A percentile compares a stretch with the other conserved stretches of the same genome.
Conservation (phyloP, 1,139 yeast genomes). For the Yamadazyma mexicana region DNA sequence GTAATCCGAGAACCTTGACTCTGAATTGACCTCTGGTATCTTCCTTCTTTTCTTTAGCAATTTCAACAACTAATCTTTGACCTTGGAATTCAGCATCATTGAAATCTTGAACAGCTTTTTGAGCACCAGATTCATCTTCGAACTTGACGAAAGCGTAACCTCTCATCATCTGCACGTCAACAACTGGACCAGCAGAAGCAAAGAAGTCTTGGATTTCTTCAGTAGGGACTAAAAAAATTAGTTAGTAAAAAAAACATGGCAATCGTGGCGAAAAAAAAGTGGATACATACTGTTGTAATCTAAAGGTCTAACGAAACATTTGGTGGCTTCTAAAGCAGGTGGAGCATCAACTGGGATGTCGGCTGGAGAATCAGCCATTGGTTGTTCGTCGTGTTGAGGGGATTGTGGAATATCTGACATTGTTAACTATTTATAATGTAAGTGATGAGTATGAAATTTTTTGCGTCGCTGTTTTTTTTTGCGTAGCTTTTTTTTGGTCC, state of each 20-base stretch:
- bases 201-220: conserved; percentile 71
- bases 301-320: conserved; percentile 44
- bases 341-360: conserved; percentile 1
- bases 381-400: conserved; percentile 10
- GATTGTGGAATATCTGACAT: conserved; percentile 9
- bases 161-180: conserved; percentile 67
- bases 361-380: conserved; percentile 4
- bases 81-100: conserved; percentile 59
- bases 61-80: conserved; percentile 65
- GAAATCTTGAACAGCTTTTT: conserved; percentile 64
- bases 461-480: not conserved
- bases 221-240: conserved; percentile 32
- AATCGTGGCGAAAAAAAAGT: conserved; percentile 1
- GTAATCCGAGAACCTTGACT: conserved; percentile 66
- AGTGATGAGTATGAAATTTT: not conserved
- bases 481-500: too few relatives aligned
- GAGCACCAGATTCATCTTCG: conserved; percentile 65
- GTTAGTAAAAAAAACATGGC: conserved; percentile 13
- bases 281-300: conserved; percentile 29
- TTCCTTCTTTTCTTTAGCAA: conserved; percentile 61
- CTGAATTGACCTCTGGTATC: conserved; percentile 71
- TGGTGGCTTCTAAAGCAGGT: conserved; percentile 24
- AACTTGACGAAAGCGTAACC: conserved; percentile 78
- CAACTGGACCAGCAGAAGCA: conserved; percentile 61
- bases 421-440: not conserved